Base-by-base conservation (phyloP, 306 rosid species). In the Glycine soja region DNA sequence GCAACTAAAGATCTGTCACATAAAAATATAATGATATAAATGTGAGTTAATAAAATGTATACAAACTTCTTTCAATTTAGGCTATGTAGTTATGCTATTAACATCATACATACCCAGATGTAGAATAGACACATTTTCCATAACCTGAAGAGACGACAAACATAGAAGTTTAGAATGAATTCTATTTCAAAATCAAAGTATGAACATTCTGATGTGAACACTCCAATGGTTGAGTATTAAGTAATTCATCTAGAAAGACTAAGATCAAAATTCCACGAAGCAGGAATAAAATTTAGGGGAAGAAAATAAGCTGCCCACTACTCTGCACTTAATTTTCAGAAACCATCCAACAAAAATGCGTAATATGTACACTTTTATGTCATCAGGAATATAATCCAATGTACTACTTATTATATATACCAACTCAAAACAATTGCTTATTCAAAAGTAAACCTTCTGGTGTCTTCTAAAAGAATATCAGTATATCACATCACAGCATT, bases 51-150 rank as follows among this genome's bases (percentile, higher is more conserved):
- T 38, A 36, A 61, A 68, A 57, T 8, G 51, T 19, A 14, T 47
- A 68, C 36, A 56, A 64, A 62, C 4, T 76, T 70, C 64, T 36
- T 54, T 64, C 34, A 66, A 75, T 70, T 61, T 70, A 1, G 71
- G 24, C 13, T 67, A 79, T 30, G 3, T 63, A 70, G 11, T 48
- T 76, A 16, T 74, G 70, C 10, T 63, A 13, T 13, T 3, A 10
- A 58, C 50, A 71, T 15, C 51, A 53, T 57, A 85, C 89, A 50
- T 91, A 95, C 99, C 96, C 92, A 38, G 98, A 72, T 48, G 91
- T 71, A 10, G 83, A 32, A 77, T 80, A 95, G 74, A 3, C 32
- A 74, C 99, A 95, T 80, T 93, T 89, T 74, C 87, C 99, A 67
- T 95, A 86, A 83, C 98, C 99, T 95, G 92, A 16, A 80, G 68